Percentiles rank a stretch among this genome's conserved stretches.
phyloP scores from a whole-genome alignment of 2,329 filamentous ascomycete genomes.

The Monilinia fructigena region DNA sequence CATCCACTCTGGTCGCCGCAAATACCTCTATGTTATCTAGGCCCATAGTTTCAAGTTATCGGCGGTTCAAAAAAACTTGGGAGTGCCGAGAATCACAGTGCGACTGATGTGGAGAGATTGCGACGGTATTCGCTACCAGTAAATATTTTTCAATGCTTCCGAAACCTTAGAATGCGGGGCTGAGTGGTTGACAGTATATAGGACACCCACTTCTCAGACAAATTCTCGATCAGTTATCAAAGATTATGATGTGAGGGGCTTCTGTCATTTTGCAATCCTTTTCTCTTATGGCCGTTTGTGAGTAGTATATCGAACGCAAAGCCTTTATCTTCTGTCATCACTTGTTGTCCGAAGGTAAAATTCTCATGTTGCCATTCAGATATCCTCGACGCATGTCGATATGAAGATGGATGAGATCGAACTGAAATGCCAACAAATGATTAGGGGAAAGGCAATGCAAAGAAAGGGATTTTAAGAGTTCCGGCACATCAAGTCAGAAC shows the following conservation, averaged over 20 bases:
- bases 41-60: not conserved
- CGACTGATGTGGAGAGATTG: conserved; percentile 14
- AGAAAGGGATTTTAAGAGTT: not conserved
- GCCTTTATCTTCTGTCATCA: conserved; percentile 1
- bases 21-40: not conserved
- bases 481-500: not conserved
- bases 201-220: not conserved
- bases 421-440: not conserved
- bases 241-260: not conserved
- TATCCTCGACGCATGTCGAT: not conserved
- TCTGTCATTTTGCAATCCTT: not conserved
- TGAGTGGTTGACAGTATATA: not conserved
- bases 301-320: not conserved
- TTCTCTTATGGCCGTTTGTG: not conserved
- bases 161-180: conserved; percentile 6
- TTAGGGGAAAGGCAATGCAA: not conserved
- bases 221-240: not conserved
- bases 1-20: not conserved
- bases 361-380: too few species aligned
- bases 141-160: conserved; percentile 1
- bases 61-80: not conserved
- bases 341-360: not conserved
- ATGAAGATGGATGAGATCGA: not conserved
- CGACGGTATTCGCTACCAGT: conserved; percentile 5
- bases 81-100: not conserved